Base-by-base conservation (phyloP, 257 asterid species). In the Solanum appendiculatum region DNA sequence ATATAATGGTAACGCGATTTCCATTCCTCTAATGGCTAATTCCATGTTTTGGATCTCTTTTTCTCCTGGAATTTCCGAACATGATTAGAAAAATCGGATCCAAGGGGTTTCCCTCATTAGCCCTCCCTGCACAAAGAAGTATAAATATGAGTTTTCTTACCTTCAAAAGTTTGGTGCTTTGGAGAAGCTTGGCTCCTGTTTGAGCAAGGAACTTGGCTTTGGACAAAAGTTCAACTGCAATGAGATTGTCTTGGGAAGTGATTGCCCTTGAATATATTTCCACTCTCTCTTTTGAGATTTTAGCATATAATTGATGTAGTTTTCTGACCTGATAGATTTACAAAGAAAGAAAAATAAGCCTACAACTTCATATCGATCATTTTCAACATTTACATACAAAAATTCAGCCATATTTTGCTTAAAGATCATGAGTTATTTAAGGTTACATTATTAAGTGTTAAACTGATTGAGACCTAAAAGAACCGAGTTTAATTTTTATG, bases 21-120 rank as follows among this genome's bases (percentile, higher is more conserved):
- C 96, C 66, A 95, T 89, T 86, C 94, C 96, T 87, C 91, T 90
- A 91, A 94, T 88, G 1, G 92, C 74, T 9, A 80, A 89, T 84
- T 95, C 96, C 89, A 90, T 69, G 40, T 80, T 82, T 85, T 88
- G 88, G 85, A 95, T 73, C 77, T 89, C 90, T 56, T 91, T 25
- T 8, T 77, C 93, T 63, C 40, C 85, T 21, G 88, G 90, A 54
- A 70, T 48, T 9, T 34, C 51, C 25, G 63, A 58, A 15, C 68
- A 64, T 39, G 64, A 88, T 73, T 74, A 89, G 15, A 77, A 87
- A 34, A 42, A 68, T 39, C 46, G 63, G 12, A 90, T 87, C 93
- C 94, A 92, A 0, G 93, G 92, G 85, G 88, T 93, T 91, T 95
- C 98, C 96, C 97, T 93, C 68, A 82, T 46, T 88, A 94, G 25